A percentile compares a stretch with the other conserved stretches of the same genome.
These are phyloP conservation scores for Fusarium scirpi DNA, from an alignment of 2,329 filamentous ascomycete species.

Conservation along the genomic window DNA sequence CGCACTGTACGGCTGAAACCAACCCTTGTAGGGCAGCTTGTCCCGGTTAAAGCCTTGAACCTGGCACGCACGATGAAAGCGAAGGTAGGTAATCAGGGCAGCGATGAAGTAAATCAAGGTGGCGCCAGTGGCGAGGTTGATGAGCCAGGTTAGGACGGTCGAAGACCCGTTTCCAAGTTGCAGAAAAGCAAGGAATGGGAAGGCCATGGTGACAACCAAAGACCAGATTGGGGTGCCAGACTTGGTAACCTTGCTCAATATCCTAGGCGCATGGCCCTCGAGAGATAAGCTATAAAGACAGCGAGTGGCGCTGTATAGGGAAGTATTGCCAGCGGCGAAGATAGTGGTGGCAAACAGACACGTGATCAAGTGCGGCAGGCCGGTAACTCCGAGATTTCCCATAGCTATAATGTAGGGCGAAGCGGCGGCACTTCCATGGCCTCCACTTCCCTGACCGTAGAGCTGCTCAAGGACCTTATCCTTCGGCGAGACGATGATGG, in stretches of 20 bases:
- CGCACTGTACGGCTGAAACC: constrained; percentile 51
- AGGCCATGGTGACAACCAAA: constrained; percentile 63
- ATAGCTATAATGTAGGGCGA: constrained; percentile 58
- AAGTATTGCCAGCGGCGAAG: constrained; percentile 45
- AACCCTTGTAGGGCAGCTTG: constrained; percentile 69
- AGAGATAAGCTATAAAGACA: constrained; percentile 63
- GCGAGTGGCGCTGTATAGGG: constrained; percentile 61
- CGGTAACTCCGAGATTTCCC: constrained; percentile 62
- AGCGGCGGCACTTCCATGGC: constrained; percentile 60
- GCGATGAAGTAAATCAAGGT: constrained; percentile 61
- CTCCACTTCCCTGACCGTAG: constrained; percentile 59
- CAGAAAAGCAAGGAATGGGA: constrained; percentile 65
- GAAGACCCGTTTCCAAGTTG: constrained; percentile 60
- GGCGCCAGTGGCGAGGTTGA: constrained; percentile 66
- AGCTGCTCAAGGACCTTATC: constrained; percentile 69
- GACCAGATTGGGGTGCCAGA: constrained; percentile 71
- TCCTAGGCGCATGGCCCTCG: constrained; percentile 59
- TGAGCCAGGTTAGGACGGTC: constrained; percentile 63
- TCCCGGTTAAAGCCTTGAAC: constrained; percentile 64
- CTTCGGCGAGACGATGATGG: constrained; percentile 66
- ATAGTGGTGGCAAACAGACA: constrained; percentile 58
- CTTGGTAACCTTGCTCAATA: constrained; percentile 69
- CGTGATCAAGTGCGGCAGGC: constrained; percentile 68
- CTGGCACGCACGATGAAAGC: constrained; percentile 63
- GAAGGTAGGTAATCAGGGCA: constrained; percentile 65